A percentile compares a stretch with the other conserved stretches of the same genome.
Conservation (phyloP, 2,329 filamentous ascomycete genomes). For the Penicillium griseofulvum region DNA sequence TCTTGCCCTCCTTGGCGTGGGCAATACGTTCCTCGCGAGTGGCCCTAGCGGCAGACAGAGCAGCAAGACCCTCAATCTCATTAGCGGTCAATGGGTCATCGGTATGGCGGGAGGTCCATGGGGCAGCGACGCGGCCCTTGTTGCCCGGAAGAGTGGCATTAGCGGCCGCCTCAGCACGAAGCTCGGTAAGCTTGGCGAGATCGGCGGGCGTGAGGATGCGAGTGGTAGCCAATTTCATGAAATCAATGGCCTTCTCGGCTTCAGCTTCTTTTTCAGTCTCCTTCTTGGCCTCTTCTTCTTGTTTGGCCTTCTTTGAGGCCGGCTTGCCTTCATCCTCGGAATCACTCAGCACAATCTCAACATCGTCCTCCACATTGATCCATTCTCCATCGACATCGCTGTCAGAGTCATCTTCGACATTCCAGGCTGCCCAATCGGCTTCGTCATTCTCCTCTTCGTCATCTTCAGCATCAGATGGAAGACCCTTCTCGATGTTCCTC, state of each 20-base stretch:
- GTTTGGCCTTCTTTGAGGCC: conserved; percentile 64
- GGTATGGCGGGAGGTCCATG: conserved; percentile 60
- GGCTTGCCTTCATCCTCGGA: conserved; percentile 66
- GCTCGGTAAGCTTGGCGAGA: conserved; percentile 87
- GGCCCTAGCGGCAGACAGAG: conserved; percentile 67
- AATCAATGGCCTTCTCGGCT: conserved; percentile 38
- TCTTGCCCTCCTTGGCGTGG: conserved; percentile 77
- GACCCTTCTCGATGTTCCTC: conserved; percentile 67
- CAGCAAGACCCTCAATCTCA: conserved; percentile 83
- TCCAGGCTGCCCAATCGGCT: conserved; percentile 59
- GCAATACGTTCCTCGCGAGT: conserved; percentile 89
- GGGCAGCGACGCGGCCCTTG: conserved; percentile 47
- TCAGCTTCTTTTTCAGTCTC: conserved; percentile 34
- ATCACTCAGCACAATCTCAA: conserved; percentile 69
- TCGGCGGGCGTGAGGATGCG: conserved; percentile 94
- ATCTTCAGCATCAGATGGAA: conserved; percentile 60
- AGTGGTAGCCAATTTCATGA: conserved; percentile 74
- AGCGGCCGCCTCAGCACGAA: conserved; percentile 71
- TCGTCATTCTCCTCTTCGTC: conserved; percentile 62
- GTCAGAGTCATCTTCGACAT: conserved; percentile 57
- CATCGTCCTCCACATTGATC: conserved; percentile 86
- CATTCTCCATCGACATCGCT: conserved; percentile 79
- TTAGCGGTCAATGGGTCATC: conserved; percentile 89
- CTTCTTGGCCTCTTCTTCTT: conserved; percentile 39
- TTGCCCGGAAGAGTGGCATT: conserved; percentile 57